Evolutionary conservation across 495 filamentous ascomycete species (phyloP).

Genomic region (Trichoderma gamsii): DNA sequence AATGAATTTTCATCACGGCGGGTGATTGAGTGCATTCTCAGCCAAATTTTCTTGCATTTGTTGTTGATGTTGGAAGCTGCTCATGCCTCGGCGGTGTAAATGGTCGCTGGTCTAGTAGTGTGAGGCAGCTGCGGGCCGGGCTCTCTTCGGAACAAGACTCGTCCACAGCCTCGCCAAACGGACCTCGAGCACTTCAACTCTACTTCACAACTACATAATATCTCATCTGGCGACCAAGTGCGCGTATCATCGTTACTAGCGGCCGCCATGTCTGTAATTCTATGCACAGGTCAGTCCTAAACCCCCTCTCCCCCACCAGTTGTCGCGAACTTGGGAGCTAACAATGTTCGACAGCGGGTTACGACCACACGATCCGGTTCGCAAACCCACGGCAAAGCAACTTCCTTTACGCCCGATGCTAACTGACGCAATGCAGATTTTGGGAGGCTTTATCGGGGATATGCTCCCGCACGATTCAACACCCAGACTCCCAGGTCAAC

Average conservation of each 20-base stretch:
- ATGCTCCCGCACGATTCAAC: slow-evolving; percentile 94
- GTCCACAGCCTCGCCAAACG: background rate
- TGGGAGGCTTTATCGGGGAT: slow-evolving; percentile 98
- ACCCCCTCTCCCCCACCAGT: background rate
- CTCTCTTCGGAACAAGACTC: background rate
- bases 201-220: too few species aligned
- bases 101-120: background rate
- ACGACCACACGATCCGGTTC: slow-evolving; percentile 96
- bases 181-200: too few species aligned
- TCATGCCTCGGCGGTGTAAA: background rate
- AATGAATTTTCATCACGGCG: too few species aligned
- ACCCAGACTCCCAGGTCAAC: slow-evolving; percentile 96
- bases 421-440: slow-evolving; percentile 53
- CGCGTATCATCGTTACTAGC: background rate
- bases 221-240: background rate
- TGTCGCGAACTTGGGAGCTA: slow-evolving; percentile 4
- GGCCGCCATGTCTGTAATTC: slow-evolving; percentile 70
- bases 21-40: too few species aligned
- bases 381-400: background rate
- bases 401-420: slow-evolving; percentile 6
- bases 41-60: too few species aligned
- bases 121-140: background rate
- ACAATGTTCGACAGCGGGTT: slow-evolving; percentile 60
- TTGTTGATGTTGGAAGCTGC: background rate
- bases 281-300: slow-evolving; percentile 65